Percentiles rank a stretch among this genome's conserved stretches.
phyloP scores from a whole-genome alignment of 495 filamentous ascomycete species.

The Podospora tetraspora region DNA sequence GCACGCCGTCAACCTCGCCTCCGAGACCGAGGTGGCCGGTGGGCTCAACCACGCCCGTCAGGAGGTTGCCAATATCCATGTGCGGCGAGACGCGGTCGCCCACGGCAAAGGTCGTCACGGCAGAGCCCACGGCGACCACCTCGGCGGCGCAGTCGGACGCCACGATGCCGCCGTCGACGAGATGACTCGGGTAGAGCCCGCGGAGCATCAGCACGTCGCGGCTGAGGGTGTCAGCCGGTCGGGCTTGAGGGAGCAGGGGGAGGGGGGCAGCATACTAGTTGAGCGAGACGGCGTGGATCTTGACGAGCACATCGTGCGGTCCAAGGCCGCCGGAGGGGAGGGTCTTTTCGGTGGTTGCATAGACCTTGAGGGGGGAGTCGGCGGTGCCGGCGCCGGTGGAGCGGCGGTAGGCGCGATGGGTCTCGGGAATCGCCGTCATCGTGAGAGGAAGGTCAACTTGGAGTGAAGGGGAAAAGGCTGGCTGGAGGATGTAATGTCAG shows the following conservation, averaged over 20 bases:
- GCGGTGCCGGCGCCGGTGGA: background rate
- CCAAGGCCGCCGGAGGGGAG: background rate
- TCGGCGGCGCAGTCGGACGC: conserved; percentile 10
- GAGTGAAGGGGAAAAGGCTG: no score
- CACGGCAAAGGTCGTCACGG: background rate
- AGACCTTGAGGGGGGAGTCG: background rate
- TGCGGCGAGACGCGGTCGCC: background rate
- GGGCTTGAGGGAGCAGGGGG: background rate
- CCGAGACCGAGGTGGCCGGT: conserved; percentile 9
- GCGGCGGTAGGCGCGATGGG: conserved; percentile 1
- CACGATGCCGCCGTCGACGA: background rate
- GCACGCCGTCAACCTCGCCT: conserved; percentile 26
- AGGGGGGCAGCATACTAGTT: conserved; percentile 36
- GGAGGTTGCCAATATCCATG: conserved; percentile 1
- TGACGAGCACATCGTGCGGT: conserved; percentile 46
- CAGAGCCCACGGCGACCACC: background rate
- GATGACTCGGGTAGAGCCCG: conserved; percentile 1
- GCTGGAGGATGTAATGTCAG: background rate
- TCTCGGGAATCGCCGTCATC: conserved; percentile 5
- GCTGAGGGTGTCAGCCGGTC: background rate
- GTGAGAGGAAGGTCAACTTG: background rate
- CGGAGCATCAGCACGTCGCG: conserved; percentile 33
- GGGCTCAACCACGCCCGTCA: background rate
- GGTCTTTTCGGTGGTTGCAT: background rate
- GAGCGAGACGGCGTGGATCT: conserved; percentile 47